Evolutionary conservation across 129 eudicot species (phyloP).

Genomic region (Artemisia argyi): DNA sequence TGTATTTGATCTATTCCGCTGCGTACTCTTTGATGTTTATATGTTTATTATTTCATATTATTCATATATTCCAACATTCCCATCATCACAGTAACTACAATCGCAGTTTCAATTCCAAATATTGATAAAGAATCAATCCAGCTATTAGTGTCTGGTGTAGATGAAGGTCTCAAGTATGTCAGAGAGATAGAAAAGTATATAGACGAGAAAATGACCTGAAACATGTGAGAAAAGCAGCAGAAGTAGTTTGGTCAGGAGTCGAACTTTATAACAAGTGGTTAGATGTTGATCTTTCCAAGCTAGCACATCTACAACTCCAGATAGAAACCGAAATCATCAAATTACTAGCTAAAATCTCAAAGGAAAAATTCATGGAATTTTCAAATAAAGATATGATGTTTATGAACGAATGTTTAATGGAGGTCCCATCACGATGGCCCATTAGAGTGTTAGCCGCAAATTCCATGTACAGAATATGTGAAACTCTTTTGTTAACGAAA

Average conservation of each 20-base stretch:
- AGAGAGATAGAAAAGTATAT: slow-evolving; percentile 43
- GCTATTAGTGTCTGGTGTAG: slow-evolving; percentile 43
- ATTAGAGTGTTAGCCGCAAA: slow-evolving; percentile 57
- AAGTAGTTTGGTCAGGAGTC: slow-evolving; percentile 65
- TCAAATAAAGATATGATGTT: slow-evolving; percentile 23
- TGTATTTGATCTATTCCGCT: too few species aligned
- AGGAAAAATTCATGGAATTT: slow-evolving; percentile 44
- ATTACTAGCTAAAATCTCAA: slow-evolving; percentile 43
- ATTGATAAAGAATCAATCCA: slow-evolving; percentile 29
- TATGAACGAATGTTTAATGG: slow-evolving; percentile 37
- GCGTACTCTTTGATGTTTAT: too few species aligned
- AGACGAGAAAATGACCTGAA: slow-evolving; percentile 31
- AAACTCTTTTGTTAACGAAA: slow-evolving; percentile 39
- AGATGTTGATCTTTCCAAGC: slow-evolving; percentile 60
- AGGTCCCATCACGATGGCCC: slow-evolving; percentile 63
- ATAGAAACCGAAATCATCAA: slow-evolving; percentile 35
- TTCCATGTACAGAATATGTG: slow-evolving; percentile 67
- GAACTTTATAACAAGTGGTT: slow-evolving; percentile 66
- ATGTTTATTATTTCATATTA: too few species aligned
- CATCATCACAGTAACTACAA: slow-evolving; percentile 64
- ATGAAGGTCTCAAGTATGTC: slow-evolving; percentile 54
- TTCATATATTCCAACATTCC: too few species aligned
- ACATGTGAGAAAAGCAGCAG: slow-evolving; percentile 59
- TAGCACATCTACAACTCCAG: slow-evolving; percentile 29
- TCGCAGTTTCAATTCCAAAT: slow-evolving; percentile 54